These are phyloP conservation scores for Zizania palustris DNA, from an alignment of 202 grass and related monocot species.

Conservation along the genomic window DNA sequence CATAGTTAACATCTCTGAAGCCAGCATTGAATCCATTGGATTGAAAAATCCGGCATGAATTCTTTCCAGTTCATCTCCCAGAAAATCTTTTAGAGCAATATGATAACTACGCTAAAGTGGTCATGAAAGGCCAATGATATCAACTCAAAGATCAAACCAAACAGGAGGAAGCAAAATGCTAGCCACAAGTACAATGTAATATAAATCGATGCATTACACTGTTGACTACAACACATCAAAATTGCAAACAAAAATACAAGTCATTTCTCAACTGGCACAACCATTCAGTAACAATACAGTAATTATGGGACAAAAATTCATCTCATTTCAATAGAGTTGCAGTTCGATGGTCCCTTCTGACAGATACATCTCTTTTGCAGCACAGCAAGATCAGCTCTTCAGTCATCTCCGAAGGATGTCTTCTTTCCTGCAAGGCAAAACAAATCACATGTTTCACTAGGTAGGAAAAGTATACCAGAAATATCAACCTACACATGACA, in stretches of 20 bases:
- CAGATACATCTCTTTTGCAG: background rate
- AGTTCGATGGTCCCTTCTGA: background rate
- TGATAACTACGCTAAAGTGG: too few species aligned
- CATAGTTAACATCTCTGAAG: too few species aligned
- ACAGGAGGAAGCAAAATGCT: background rate
- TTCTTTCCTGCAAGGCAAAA: slow-evolving; percentile 47
- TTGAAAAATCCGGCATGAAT: too few species aligned
- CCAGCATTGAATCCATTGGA: too few species aligned
- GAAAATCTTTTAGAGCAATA: too few species aligned
- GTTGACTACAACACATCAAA: background rate
- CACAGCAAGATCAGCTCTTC: background rate
- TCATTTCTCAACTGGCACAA: slow-evolving; percentile 20
- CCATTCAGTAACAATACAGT: background rate
- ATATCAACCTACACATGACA: background rate
- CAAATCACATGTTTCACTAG: background rate
- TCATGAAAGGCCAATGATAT: too few species aligned
- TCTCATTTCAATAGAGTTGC: background rate
- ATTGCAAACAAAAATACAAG: slow-evolving; percentile 29
- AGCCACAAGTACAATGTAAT: background rate
- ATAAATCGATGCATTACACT: background rate
- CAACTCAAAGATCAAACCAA: background rate
- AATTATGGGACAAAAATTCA: background rate
- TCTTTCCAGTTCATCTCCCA: too few species aligned
- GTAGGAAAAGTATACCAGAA: background rate
- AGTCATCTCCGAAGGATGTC: slow-evolving; percentile 42